These are phyloP conservation scores for Fusarium agapanthi DNA, from an alignment of 2,329 filamentous ascomycete genomes.

Conservation along the genomic window DNA sequence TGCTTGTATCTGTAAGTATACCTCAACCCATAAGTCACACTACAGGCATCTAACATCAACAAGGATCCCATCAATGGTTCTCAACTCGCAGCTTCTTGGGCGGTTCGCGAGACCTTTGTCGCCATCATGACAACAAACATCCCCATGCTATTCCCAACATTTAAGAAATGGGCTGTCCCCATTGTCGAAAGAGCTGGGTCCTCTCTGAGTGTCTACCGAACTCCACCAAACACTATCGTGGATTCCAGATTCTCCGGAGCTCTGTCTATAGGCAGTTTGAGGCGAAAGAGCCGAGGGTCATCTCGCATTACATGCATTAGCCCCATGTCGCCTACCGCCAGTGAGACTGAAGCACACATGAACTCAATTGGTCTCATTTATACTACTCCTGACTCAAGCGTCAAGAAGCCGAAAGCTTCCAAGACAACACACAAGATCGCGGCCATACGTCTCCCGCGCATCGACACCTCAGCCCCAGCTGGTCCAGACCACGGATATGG, in stretches of 20 bases:
- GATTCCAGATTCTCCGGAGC: constrained; percentile 31
- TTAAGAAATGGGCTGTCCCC: constrained; percentile 48
- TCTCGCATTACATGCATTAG: constrained; percentile 19
- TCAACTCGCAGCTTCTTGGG: constrained; percentile 53
- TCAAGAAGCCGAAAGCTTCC: background rate
- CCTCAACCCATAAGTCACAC: background rate
- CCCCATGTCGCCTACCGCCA: constrained; percentile 19
- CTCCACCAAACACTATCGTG: constrained; percentile 13
- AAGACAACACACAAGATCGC: background rate
- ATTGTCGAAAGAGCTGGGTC: constrained; percentile 36
- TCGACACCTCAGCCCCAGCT: constrained; percentile 26
- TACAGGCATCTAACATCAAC: background rate
- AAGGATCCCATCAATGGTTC: constrained; percentile 54
- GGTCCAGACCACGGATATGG: background rate
- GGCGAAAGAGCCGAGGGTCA: constrained; percentile 29
- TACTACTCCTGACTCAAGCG: background rate
- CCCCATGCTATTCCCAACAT: constrained; percentile 56
- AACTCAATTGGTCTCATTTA: constrained; percentile 32
- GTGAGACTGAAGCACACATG: constrained; percentile 39
- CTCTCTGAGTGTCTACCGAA: constrained; percentile 33
- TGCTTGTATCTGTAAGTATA: constrained; percentile 41
- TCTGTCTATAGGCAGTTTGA: constrained; percentile 31
- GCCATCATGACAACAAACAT: constrained; percentile 55
- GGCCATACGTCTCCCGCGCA: constrained; percentile 6
- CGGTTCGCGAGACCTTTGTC: constrained; percentile 55